Conservation (phyloP, 1,284 basidiomycete genomes). For the Trichosporon asahii region DNA sequence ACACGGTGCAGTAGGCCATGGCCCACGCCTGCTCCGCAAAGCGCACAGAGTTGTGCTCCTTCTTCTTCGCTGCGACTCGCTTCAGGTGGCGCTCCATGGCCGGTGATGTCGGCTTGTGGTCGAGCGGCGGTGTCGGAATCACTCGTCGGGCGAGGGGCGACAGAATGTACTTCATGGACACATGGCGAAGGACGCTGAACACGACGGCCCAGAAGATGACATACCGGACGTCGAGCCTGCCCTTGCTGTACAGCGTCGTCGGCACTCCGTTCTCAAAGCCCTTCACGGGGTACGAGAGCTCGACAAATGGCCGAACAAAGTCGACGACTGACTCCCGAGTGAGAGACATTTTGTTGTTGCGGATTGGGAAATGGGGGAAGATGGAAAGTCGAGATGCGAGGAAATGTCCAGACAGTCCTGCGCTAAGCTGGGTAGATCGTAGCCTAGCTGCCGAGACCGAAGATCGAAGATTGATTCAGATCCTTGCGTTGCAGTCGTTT, state of each 20-base stretch:
- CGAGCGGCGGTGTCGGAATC: conserved; percentile 10
- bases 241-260: conserved; percentile 58
- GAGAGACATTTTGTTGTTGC: conserved; percentile 4
- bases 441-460: not conserved
- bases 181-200: conserved; percentile 75
- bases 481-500: not conserved
- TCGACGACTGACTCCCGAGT: not conserved
- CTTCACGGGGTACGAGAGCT: conserved; percentile 71
- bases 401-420: not conserved
- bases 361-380: not conserved
- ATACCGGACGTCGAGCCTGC: conserved; percentile 67
- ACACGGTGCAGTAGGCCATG: conserved; percentile 71
- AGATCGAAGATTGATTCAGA: not conserved
- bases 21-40: conserved; percentile 97
- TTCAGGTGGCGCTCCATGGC: conserved; percentile 13
- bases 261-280: conserved; percentile 12
- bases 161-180: conserved; percentile 65
- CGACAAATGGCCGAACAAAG: conserved; percentile 61
- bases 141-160: conserved; percentile 56
- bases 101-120: conserved; percentile 1
- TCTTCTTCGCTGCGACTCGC: conserved; percentile 29
- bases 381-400: not conserved
- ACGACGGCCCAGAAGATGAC: conserved; percentile 68
- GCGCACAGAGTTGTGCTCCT: conserved; percentile 67
- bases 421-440: not conserved